Evolutionary conservation across 2,329 filamentous ascomycete species (phyloP).

Genomic region (Pestalotiopsis sp.): DNA sequence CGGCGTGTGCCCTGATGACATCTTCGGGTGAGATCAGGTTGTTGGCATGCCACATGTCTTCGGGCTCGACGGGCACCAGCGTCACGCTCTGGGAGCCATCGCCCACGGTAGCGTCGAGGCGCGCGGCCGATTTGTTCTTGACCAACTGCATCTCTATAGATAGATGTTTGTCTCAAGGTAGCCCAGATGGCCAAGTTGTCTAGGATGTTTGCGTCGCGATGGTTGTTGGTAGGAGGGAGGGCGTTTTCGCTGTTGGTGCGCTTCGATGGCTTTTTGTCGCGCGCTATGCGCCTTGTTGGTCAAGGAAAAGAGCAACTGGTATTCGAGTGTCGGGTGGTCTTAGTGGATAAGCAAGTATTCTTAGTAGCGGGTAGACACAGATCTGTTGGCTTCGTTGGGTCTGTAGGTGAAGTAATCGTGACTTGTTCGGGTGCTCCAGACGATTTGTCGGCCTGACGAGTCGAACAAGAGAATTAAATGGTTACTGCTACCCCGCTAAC

Average conservation of each 20-base stretch:
- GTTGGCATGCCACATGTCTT: constrained; percentile 61
- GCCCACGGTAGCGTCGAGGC: constrained; percentile 33
- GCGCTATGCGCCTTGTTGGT: neutral
- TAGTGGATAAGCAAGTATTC: no score
- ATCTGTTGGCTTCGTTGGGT: no score
- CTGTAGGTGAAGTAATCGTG: no score
- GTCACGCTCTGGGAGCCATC: constrained; percentile 36
- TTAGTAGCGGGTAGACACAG: no score
- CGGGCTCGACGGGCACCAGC: constrained; percentile 42
- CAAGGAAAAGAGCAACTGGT: neutral
- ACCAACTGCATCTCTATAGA: constrained; percentile 37
- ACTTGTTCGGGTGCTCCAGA: no score
- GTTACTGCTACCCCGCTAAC: neutral
- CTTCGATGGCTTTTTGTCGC: neutral
- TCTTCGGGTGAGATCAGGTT: constrained; percentile 60
- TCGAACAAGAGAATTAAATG: neutral
- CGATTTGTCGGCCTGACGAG: no score
- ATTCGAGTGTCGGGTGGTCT: neutral
- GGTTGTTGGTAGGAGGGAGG: neutral
- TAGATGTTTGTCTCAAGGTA: neutral
- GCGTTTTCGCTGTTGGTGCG: neutral
- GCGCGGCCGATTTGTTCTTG: constrained; percentile 36
- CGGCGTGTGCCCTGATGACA: constrained; percentile 54
- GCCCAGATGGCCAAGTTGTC: neutral
- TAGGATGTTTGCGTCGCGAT: neutral